A percentile compares a stretch with the other conserved stretches of the same genome.
Evolutionary conservation across 148 eudicot species (phyloP).

Genomic region (Camellia sinensis): DNA sequence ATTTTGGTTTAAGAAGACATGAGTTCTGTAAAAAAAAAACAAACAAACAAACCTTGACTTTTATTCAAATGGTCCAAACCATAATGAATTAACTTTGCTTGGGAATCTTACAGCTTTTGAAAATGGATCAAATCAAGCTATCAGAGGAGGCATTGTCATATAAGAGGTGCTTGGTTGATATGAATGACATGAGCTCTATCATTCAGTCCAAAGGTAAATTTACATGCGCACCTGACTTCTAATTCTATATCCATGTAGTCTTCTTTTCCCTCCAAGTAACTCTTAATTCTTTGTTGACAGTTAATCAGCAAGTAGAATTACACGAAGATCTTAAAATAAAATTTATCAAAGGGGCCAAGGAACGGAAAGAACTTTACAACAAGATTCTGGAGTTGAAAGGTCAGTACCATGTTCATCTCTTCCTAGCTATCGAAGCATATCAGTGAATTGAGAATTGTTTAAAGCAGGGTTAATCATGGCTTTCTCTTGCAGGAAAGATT

Average conservation of each 20-base stretch:
- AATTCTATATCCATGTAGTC: neutral
- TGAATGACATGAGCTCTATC: slow-evolving; percentile 45
- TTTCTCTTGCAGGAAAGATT: slow-evolving; percentile 67
- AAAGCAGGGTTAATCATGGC: neutral
- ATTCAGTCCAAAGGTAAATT: slow-evolving; percentile 60
- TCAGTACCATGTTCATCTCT: slow-evolving; percentile 18
- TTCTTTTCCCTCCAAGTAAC: neutral
- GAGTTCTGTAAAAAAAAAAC: too few species aligned
- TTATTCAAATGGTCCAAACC: neutral
- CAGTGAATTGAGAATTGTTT: neutral
- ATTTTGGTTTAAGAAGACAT: too few species aligned
- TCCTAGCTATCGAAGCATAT: neutral
- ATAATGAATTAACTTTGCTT: slow-evolving; percentile 9
- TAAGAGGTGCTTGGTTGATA: slow-evolving; percentile 56
- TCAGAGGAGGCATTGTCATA: slow-evolving; percentile 66
- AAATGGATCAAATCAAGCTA: slow-evolving; percentile 75
- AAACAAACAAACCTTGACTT: neutral
- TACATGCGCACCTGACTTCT: slow-evolving; percentile 9
- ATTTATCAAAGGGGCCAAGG: slow-evolving; percentile 68
- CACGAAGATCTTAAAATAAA: slow-evolving; percentile 63
- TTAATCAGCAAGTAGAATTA: slow-evolving; percentile 45
- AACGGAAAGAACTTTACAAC: slow-evolving; percentile 81
- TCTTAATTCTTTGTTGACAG: slow-evolving; percentile 31
- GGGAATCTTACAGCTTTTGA: slow-evolving; percentile 54
- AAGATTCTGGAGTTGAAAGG: slow-evolving; percentile 93